Base-by-base conservation (phyloP, 2,329 filamentous ascomycete species). In the Aspergillus awamori region DNA sequence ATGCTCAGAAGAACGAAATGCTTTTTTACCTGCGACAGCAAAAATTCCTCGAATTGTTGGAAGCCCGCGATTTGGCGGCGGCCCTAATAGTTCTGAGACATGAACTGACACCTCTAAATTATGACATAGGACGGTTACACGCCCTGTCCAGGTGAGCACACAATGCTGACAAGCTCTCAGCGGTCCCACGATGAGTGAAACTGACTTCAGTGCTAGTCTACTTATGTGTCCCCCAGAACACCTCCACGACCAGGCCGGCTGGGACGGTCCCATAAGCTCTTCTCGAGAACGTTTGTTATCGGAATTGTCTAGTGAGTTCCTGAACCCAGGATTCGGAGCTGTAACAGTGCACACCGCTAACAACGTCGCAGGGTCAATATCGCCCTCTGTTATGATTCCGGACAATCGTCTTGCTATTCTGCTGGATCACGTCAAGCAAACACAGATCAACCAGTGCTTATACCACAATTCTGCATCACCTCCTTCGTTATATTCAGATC, bases 321-420 rank as follows among this genome's bases (percentile, higher is more conserved):
- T 10, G 11, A 43, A 17, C 2, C 8, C 8, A 15, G 2, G 5
- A 15, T 3, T 15, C n/a, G 11, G 20, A 13, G 8, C 5, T 6
- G 17, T 20, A 13, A 13, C n/a, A 15, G 8, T n/a, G n/a, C 15
- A 24, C 13, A 45, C 22, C 20, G 52, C 49, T 60, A 57, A 61
- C 48, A 20, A 7, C 17, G 7, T 17, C 62, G 17, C 68, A 94
- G 91, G 85, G 81, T 97, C 87, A 59, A 96, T 99, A 74, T 97
- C 95, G 1, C 94, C 95, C 0, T 95, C 93, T 4, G 91, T 97
- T 48, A 98, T 99, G 93, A 90, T 99, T 58, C 95, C 95, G 1
- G 92, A 97, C 72, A 91, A 95, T 74, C 89, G 95, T 6, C 82
- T 99, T 48, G 92, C 92, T 1, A 84, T 88, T 36, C 81, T 99